A percentile compares a stretch with the other conserved stretches of the same genome.
Conservation (phyloP, 192 early-diverging fungal species). For the Phlyctochytrium bullatum region DNA sequence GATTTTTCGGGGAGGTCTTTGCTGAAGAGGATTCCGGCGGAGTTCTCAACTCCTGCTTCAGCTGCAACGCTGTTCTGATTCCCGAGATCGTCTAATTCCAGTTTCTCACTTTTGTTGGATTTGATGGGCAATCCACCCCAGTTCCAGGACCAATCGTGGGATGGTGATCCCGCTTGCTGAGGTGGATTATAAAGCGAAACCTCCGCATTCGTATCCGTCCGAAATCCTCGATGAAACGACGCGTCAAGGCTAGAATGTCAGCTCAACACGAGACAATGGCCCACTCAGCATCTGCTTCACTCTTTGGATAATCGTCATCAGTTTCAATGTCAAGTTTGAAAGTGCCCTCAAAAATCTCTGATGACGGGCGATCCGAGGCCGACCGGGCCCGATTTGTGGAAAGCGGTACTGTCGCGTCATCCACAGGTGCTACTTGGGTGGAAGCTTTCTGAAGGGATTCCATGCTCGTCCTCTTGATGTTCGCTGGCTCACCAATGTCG, state of each 20-base stretch:
- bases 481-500: slow-evolving; percentile 28
- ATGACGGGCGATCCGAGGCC: not conserved
- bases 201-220: slow-evolving; percentile 5
- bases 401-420: not conserved
- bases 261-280: too few species aligned
- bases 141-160: slow-evolving; percentile 65
- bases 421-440: too few species aligned
- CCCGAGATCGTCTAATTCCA: too few species aligned
- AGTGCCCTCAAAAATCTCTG: not conserved
- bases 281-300: slow-evolving; percentile 12
- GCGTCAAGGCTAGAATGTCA: too few species aligned
- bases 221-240: not conserved
- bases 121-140: slow-evolving; percentile 71
- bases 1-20: too few species aligned
- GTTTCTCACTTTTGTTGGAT: too few species aligned
- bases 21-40: not conserved
- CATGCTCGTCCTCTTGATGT: too few species aligned
- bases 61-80: too few species aligned
- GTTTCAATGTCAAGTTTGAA: not conserved
- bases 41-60: too few species aligned
- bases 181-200: slow-evolving; percentile 5
- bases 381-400: not conserved
- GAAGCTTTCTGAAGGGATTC: too few species aligned
- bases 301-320: slow-evolving; percentile 26
- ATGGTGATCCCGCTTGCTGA: slow-evolving; percentile 17